Evolutionary conservation across 2,329 filamentous ascomycete genomes (phyloP).

Genomic region (Neodidymelliopsis sp.): DNA sequence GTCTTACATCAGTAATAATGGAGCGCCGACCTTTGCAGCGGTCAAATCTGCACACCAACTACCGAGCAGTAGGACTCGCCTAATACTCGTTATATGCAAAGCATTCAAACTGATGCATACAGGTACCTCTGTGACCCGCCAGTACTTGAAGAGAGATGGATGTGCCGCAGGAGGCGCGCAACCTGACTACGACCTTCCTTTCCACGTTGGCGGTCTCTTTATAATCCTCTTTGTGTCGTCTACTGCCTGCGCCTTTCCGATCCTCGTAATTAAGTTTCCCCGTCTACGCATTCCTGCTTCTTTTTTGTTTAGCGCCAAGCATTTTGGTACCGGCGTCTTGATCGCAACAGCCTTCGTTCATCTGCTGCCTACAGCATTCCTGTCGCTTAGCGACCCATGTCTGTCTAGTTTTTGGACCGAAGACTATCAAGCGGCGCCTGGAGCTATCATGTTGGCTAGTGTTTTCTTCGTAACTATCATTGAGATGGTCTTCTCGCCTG

Average conservation of each 20-base stretch:
- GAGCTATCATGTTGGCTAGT: slow-evolving; percentile 68
- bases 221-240: slow-evolving; percentile 45
- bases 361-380: slow-evolving; percentile 67
- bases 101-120: neutral
- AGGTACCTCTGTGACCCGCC: slow-evolving; percentile 16
- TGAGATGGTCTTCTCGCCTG: slow-evolving; percentile 66
- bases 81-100: neutral
- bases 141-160: slow-evolving; percentile 24
- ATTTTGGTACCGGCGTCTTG: slow-evolving; percentile 75
- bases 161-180: slow-evolving; percentile 33
- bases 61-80: slow-evolving; percentile 17
- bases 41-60: slow-evolving; percentile 15
- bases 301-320: slow-evolving; percentile 66
- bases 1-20: slow-evolving; percentile 25
- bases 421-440: slow-evolving; percentile 66
- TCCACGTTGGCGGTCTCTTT: slow-evolving; percentile 45
- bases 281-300: slow-evolving; percentile 65
- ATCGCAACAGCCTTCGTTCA: slow-evolving; percentile 87
- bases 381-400: slow-evolving; percentile 53
- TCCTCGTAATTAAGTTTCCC: slow-evolving; percentile 66
- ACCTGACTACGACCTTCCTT: slow-evolving; percentile 37
- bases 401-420: slow-evolving; percentile 65
- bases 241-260: slow-evolving; percentile 66
- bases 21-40: neutral
- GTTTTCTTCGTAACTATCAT: slow-evolving; percentile 68